These are phyloP conservation scores for Penicillium freii DNA, from an alignment of 2,329 filamentous ascomycete species.

Conservation along the genomic window DNA sequence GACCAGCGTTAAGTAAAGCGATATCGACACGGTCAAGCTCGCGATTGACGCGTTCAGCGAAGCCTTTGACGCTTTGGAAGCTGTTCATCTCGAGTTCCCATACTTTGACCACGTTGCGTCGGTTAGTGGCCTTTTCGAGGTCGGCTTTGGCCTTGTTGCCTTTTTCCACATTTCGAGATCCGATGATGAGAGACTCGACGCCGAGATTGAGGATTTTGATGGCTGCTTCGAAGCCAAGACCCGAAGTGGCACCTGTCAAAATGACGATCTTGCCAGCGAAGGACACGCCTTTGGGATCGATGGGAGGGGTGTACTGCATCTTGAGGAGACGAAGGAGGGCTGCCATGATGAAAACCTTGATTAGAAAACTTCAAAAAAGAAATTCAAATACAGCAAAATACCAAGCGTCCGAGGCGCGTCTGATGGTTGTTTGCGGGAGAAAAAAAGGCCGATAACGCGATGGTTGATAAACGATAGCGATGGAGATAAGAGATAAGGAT, in stretches of 20 bases:
- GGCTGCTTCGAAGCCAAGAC: constrained; percentile 52
- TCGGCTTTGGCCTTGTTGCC: constrained; percentile 43
- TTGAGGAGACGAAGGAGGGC: constrained; percentile 31
- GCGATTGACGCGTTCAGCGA: constrained; percentile 39
- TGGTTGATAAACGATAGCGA: constrained; percentile 2
- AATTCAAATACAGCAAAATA: background rate
- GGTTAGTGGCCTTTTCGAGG: constrained; percentile 37
- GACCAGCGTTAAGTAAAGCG: constrained; percentile 48
- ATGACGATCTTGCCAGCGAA: constrained; percentile 50
- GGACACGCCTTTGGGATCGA: constrained; percentile 37
- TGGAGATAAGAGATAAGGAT: background rate
- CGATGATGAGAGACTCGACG: constrained; percentile 47
- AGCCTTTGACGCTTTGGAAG: constrained; percentile 47
- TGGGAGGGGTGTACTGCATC: constrained; percentile 36
- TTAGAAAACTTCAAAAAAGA: background rate
- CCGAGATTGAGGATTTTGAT: constrained; percentile 48
- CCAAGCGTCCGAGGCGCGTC: background rate
- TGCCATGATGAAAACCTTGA: constrained; percentile 23
- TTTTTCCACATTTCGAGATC: constrained; percentile 45
- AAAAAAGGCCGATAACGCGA: background rate
- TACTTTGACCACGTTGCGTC: constrained; percentile 40
- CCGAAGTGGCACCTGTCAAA: constrained; percentile 52
- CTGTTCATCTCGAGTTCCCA: constrained; percentile 49
- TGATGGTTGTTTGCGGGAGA: background rate
- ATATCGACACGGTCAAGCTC: constrained; percentile 45